A percentile compares a stretch with the other conserved stretches of the same genome.
Conservation (phyloP, 2,329 filamentous ascomycete species). For the Chrysosporium queenslandicum region DNA sequence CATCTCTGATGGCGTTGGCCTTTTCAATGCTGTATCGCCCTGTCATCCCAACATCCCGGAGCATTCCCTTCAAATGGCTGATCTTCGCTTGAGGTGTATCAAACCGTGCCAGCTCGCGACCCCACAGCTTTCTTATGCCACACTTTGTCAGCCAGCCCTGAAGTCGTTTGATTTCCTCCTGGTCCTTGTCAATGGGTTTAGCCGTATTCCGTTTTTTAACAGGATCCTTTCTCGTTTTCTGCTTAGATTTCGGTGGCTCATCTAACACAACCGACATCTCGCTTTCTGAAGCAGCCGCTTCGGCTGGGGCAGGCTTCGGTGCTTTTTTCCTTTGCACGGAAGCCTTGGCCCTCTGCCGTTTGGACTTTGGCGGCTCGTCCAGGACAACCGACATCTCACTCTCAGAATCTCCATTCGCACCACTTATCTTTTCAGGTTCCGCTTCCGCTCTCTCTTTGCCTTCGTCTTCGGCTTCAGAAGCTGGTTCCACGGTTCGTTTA, state of each 20-base stretch:
- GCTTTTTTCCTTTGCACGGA: conserved; percentile 20
- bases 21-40: conserved; percentile 79
- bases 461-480: conserved; percentile 11
- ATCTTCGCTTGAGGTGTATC: conserved; percentile 70
- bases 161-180: conserved; percentile 75
- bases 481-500: background rate
- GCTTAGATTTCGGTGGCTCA: conserved; percentile 48
- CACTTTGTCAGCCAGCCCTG: conserved; percentile 83
- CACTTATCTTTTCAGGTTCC: background rate
- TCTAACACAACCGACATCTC: conserved; percentile 71
- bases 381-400: conserved; percentile 65
- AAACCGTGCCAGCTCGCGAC: conserved; percentile 66
- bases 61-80: conserved; percentile 64
- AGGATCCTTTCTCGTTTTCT: conserved; percentile 24
- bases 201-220: conserved; percentile 18
- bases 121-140: conserved; percentile 86
- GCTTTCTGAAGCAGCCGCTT: conserved; percentile 43
- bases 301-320: conserved; percentile 21
- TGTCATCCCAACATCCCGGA: conserved; percentile 75
- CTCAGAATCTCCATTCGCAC: conserved; percentile 35
- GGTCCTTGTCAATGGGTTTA: conserved; percentile 47
- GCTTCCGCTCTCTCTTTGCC: conserved; percentile 18
- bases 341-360: conserved; percentile 25
- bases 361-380: conserved; percentile 55
- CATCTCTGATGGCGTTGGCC: conserved; percentile 77